A percentile compares a stretch with the other conserved stretches of the same genome.
Evolutionary conservation across 2,329 filamentous ascomycete species (phyloP).

Genomic region (Neonectria punicea): DNA sequence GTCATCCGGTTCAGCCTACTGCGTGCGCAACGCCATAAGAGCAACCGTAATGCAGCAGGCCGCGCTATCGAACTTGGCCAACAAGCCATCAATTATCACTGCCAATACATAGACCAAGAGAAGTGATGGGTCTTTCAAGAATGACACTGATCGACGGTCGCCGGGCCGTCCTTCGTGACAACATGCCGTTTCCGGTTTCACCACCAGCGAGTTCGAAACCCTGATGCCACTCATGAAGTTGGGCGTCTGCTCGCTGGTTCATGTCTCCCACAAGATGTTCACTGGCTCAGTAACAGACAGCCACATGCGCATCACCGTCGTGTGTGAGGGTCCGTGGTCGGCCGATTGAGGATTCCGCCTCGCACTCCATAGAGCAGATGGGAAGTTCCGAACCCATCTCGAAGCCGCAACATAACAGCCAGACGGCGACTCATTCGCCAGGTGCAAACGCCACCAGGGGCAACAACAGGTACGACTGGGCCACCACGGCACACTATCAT

Average conservation of each 20-base stretch:
- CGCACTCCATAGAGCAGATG: neutral
- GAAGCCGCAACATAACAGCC: neutral
- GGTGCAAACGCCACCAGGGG: conserved; percentile 9
- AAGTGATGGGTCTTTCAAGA: neutral
- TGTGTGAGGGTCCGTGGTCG: neutral
- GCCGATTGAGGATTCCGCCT: neutral
- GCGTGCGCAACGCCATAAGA: neutral
- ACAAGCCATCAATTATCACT: conserved; percentile 12
- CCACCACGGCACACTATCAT: neutral
- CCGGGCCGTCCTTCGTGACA: neutral
- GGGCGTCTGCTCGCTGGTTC: neutral
- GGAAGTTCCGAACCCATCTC: neutral
- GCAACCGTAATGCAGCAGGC: conserved; percentile 10
- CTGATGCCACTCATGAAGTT: conserved; percentile 10
- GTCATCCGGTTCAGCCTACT: conserved; percentile 11
- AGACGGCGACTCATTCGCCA: conserved; percentile 1
- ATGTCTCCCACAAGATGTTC: neutral
- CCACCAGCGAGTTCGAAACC: conserved; percentile 6
- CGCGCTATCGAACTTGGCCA: conserved; percentile 14
- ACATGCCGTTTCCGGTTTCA: conserved; percentile 12
- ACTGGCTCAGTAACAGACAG: neutral
- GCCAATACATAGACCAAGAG: neutral
- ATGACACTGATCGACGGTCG: neutral
- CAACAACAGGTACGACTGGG: neutral
- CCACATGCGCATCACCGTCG: neutral